Percentiles rank a stretch among this genome's conserved stretches.
Conservation (phyloP, 75 land plant genomes). For the Ceratopteris richardii region DNA sequence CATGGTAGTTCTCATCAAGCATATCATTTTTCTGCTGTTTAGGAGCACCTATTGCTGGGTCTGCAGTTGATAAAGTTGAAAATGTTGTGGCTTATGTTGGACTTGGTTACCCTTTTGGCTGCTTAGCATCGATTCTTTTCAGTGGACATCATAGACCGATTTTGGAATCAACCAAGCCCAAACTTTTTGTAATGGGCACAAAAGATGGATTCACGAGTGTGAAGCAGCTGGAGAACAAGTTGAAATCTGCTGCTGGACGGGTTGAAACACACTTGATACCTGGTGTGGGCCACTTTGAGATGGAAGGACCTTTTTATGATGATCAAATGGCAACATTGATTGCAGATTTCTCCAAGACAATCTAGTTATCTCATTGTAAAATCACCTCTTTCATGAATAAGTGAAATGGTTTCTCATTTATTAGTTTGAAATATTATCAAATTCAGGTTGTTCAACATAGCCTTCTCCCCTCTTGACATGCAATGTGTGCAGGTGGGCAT, state of each 20-base stretch:
- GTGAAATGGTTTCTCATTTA: too few relatives aligned
- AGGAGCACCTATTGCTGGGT: constrained; percentile 96
- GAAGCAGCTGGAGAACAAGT: constrained; percentile 77
- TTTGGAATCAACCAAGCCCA: constrained; percentile 64
- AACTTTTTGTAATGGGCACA: constrained; percentile 98
- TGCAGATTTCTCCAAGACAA: constrained; percentile 32
- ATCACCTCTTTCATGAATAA: too few relatives aligned
- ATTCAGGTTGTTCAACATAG: too few relatives aligned
- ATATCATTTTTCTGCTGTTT: too few relatives aligned
- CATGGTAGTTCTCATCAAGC: too few relatives aligned
- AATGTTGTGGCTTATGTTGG: constrained; percentile 90
- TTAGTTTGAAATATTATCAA: too few relatives aligned
- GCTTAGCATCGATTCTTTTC: constrained; percentile 70
- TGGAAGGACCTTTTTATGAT: constrained; percentile 94
- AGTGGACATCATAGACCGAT: constrained; percentile 77
- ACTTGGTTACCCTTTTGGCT: constrained; percentile 86
- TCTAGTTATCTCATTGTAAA: too few relatives aligned
- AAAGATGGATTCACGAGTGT: constrained; percentile 90
- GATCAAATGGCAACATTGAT: constrained; percentile 58
- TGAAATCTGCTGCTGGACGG: constrained; percentile 67
- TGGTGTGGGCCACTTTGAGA: constrained; percentile 83
- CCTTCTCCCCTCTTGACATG: too few relatives aligned
- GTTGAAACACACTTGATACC: constrained; percentile 66
- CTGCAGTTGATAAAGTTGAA: constrained; percentile 73
- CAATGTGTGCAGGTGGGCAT: too few relatives aligned